phyloP scores from a whole-genome alignment of 1,284 basidiomycete species.

The Sanghuangporus weigelae region DNA sequence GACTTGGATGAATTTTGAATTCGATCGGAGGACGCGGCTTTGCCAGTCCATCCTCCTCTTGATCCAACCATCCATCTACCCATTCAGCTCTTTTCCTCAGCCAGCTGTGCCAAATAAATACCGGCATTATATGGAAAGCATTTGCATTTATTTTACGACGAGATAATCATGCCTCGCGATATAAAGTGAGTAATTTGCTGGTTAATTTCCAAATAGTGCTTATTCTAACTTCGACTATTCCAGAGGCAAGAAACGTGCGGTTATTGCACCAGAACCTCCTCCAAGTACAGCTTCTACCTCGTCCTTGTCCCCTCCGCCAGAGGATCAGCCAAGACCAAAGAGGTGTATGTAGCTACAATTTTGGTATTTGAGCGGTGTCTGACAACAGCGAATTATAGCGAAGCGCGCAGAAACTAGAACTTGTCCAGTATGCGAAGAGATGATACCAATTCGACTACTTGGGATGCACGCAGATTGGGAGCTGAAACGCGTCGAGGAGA shows the following conservation, averaged over 20 bases:
- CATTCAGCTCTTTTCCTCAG: neutral
- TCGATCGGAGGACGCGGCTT: neutral
- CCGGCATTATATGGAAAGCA: neutral
- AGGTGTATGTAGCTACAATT: constrained; percentile 15
- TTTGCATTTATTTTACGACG: neutral
- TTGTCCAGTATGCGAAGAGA: constrained; percentile 69
- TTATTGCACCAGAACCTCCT: constrained; percentile 1
- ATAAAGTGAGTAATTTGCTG: neutral
- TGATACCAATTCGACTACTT: constrained; percentile 64
- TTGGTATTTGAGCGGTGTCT: no score
- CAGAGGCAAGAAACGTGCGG: constrained; percentile 27
- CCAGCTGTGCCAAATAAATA: neutral
- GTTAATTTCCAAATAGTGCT: neutral
- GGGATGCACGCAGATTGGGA: constrained; percentile 59
- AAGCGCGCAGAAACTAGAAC: constrained; percentile 67
- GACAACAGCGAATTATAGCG: constrained; percentile 33
- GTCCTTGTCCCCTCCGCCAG: constrained; percentile 28
- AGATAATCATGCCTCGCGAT: constrained; percentile 2
- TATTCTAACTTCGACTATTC: neutral
- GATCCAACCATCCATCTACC: constrained; percentile 13
- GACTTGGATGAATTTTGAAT: neutral
- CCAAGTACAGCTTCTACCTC: constrained; percentile 18
- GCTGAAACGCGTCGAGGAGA: constrained; percentile 57
- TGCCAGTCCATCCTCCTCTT: neutral
- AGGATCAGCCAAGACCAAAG: constrained; percentile 13